A percentile compares a stretch with the other conserved stretches of the same genome.
phyloP scores from a whole-genome alignment of 2,329 filamentous ascomycete species.

The Diaporthe velutina region DNA sequence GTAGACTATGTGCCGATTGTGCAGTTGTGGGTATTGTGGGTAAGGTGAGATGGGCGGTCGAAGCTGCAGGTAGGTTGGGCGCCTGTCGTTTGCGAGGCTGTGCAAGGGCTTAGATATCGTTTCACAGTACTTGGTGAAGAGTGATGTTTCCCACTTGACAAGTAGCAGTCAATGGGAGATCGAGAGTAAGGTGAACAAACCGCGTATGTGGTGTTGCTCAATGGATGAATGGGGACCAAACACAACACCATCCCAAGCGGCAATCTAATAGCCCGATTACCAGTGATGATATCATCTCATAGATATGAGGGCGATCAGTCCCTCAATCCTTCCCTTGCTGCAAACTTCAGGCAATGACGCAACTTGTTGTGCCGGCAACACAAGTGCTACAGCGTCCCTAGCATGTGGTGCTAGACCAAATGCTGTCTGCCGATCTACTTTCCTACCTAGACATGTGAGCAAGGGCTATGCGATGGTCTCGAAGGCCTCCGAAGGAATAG shows the following conservation, averaged over 20 bases:
- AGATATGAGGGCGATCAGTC: conserved; percentile 22
- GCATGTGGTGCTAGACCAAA: not conserved
- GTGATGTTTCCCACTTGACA: not conserved
- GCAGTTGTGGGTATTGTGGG: conserved; percentile 21
- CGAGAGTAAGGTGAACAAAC: not conserved
- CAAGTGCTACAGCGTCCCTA: not conserved
- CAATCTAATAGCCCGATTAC: not conserved
- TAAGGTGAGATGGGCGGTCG: conserved; percentile 24
- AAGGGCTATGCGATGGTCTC: not conserved
- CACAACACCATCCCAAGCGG: not conserved
- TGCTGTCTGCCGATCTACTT: not conserved
- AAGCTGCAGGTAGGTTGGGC: not conserved
- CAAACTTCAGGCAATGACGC: conserved; percentile 36
- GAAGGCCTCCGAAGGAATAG: not conserved
- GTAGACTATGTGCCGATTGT: not conserved
- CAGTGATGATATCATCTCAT: conserved; percentile 37
- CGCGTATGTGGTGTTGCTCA: not conserved
- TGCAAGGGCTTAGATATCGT: not conserved
- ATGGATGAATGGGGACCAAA: not conserved
- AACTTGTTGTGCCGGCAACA: conserved; percentile 6
- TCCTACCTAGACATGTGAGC: not conserved
- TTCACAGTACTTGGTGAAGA: not conserved
- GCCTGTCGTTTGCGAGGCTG: not conserved
- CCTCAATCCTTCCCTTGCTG: not conserved
- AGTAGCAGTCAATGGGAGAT: not conserved